These are phyloP conservation scores for Aureobasidium lini DNA, from an alignment of 2,329 filamentous ascomycete genomes.

Conservation along the genomic window DNA sequence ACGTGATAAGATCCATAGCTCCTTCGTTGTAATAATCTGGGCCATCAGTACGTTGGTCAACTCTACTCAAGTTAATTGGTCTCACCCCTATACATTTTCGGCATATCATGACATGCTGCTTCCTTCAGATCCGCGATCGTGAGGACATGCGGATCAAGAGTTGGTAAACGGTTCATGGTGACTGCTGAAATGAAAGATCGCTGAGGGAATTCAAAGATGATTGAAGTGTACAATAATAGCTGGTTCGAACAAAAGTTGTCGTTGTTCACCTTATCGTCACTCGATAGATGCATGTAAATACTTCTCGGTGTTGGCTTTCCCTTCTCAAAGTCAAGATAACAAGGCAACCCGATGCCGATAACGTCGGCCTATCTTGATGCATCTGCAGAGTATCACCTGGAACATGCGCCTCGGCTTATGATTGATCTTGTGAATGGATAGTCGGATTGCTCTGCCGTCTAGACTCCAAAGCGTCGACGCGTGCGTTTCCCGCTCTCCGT, in stretches of 20 bases:
- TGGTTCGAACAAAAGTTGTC: background rate
- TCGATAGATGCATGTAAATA: background rate
- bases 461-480: too few species aligned
- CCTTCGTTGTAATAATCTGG: slow-evolving; percentile 19
- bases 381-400: too few species aligned
- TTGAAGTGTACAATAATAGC: background rate
- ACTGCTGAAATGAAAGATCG: background rate
- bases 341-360: background rate
- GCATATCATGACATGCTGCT: slow-evolving; percentile 1
- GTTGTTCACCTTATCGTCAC: background rate
- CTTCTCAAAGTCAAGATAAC: background rate
- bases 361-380: background rate
- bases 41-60: background rate
- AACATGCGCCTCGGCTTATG: too few species aligned
- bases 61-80: rapidly evolving
- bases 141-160: slow-evolving; percentile 7
- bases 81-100: slow-evolving; percentile 2
- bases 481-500: too few species aligned
- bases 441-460: too few species aligned
- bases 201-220: background rate
- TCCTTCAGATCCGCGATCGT: slow-evolving; percentile 9
- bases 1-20: slow-evolving; percentile 16
- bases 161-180: slow-evolving; percentile 9
- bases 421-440: too few species aligned
- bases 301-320: background rate